Percentiles rank a stretch among this genome's conserved stretches.
Evolutionary conservation across 139 green algal species (phyloP).

Genomic region (Tetraselmis striata): DNA sequence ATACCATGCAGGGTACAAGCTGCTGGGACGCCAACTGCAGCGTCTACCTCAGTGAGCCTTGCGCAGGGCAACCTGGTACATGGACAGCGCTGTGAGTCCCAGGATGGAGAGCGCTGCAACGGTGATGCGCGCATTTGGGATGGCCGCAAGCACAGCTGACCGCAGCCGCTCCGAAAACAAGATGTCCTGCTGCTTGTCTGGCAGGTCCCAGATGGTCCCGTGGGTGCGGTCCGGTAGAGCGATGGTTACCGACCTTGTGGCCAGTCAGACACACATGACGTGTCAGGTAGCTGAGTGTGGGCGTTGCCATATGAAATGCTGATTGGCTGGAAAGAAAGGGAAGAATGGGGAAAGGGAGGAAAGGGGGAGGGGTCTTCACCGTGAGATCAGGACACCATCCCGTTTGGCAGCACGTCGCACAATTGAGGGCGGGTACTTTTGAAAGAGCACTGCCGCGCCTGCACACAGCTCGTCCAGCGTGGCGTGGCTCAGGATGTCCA

Average conservation of each 20-base stretch:
- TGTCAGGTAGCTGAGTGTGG: no score
- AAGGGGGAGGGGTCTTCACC: neutral
- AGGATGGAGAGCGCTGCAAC: neutral
- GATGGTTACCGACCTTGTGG: neutral
- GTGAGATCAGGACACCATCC: neutral
- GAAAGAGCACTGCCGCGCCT: neutral
- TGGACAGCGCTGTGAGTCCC: neutral
- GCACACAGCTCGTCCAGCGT: conserved; percentile 36
- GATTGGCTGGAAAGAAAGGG: no score
- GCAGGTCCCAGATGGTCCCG: neutral
- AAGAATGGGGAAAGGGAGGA: neutral
- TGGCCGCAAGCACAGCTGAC: neutral
- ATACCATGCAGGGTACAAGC: no score
- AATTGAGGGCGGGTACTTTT: neutral
- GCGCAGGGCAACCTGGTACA: neutral
- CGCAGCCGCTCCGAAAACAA: neutral
- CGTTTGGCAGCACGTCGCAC: neutral
- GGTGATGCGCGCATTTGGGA: neutral
- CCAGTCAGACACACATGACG: no score
- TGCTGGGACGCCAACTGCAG: no score
- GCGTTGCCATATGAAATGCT: no score
- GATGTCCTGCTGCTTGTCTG: neutral
- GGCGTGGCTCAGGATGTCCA: conserved; percentile 35
- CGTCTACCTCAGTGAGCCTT: neutral
- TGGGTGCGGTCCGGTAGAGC: neutral